Evolutionary conservation across 106 monocot species (phyloP).

Genomic region (Amphibolis antarctica): DNA sequence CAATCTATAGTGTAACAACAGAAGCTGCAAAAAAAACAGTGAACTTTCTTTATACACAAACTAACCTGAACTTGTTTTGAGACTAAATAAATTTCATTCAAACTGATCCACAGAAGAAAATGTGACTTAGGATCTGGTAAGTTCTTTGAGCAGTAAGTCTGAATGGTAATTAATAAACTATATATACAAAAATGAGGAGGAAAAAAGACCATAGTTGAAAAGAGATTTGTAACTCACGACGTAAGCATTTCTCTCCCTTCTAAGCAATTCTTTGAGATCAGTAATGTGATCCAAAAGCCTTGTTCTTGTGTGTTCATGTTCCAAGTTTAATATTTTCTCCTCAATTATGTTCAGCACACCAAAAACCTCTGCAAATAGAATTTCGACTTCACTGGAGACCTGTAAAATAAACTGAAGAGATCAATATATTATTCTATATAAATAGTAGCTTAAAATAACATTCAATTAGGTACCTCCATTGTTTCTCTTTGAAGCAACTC

Average conservation of each 20-base stretch:
- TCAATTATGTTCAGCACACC: conserved; percentile 40
- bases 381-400: conserved; percentile 37
- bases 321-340: conserved; percentile 25
- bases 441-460: not conserved
- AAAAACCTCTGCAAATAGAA: conserved; percentile 46
- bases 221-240: conserved; percentile 28
- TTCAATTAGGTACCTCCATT: conserved; percentile 16
- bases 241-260: conserved; percentile 48
- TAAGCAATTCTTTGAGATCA: conserved; percentile 42
- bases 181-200: not conserved
- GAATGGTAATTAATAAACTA: not conserved
- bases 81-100: no score
- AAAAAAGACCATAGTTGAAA: not conserved
- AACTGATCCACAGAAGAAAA: no score
- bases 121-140: no score
- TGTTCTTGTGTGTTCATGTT: conserved; percentile 34
- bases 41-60: no score
- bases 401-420: conserved; percentile 12
- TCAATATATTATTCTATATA: conserved; percentile 8
- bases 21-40: not conserved
- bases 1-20: not conserved
- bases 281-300: conserved; percentile 31
- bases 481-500: conserved; percentile 52
- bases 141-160: no score
- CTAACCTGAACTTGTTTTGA: no score